Evolutionary conservation across 345 rosid genomes (phyloP), one percentile per base, ranked within the genome.

Genomic region (Eucalyptus curtisii): DNA sequence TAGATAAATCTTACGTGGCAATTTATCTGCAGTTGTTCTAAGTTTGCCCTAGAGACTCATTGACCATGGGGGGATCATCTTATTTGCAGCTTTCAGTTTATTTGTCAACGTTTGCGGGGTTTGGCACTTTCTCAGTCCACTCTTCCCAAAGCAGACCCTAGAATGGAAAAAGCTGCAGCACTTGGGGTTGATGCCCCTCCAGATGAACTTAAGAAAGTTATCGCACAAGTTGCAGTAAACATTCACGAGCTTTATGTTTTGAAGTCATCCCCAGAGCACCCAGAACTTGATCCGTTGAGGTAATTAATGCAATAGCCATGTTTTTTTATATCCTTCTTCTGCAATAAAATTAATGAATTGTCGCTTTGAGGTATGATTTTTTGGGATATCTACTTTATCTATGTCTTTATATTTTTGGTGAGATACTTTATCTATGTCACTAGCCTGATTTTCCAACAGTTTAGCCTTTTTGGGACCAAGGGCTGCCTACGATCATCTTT

Each of bases 81-180:
- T 86, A 33, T 86, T 93, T 17, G 90, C 93, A 98, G 99, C 91
- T 92, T 91, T 89, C 92, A 92, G 90, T 90, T 92, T 82, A 94
- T 97, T 66, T 91, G 94, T 90, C 94, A 95, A 92, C 91, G 94
- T 55, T 93, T 97, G 90, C 90, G 96, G 89, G 96, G 94, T 86
- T 89, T 92, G 93, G 98, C 97, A 27, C 90, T 98, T 88, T 91
- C 95, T 80, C 93, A 92, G 90, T 91, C 96, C 59, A 88, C 91
- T 88, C 93, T 91, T 89, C 98, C 96, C 16, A 97, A 95, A 91
- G 95, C 92, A 59, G 98, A 95, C 93, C 89, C 95, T 85, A 94
- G 93, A 88, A 92, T 92, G 92, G 93, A 90, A 53, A 68, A 87
- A 81, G 90, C 89, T 87, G 94, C 95, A 61, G 99, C 97, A 52